Conservation (phyloP, 345 rosid species). For the Gossypium raimondii region DNA sequence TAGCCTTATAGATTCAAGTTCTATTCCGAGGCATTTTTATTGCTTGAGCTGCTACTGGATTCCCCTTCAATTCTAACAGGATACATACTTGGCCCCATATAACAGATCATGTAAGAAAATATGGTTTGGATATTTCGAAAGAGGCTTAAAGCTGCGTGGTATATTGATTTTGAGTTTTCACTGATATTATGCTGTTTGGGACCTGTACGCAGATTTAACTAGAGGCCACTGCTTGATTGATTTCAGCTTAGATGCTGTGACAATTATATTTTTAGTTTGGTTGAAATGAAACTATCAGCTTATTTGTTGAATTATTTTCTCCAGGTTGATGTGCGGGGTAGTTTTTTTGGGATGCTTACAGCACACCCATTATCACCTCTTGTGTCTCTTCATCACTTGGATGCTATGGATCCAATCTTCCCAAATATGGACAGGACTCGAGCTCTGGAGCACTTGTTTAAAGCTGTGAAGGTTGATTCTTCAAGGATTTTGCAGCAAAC, state of each 20-base stretch:
- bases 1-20: background rate
- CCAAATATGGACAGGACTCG: conserved; percentile 52
- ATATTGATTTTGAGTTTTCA: background rate
- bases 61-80: background rate
- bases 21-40: background rate
- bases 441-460: conserved; percentile 53
- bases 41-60: background rate
- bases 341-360: conserved; percentile 68
- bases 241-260: background rate
- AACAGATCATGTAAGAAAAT: background rate
- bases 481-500: conserved; percentile 75
- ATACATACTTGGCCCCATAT: background rate
- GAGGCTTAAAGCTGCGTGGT: background rate
- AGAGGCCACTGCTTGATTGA: background rate
- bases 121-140: background rate
- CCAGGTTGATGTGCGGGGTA: conserved; percentile 84
- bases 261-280: background rate
- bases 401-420: conserved; percentile 71
- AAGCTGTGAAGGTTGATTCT: conserved; percentile 59
- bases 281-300: conserved; percentile 6
- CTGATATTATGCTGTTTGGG: background rate
- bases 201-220: background rate
- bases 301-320: conserved; percentile 7
- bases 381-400: conserved; percentile 88
- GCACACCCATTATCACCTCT: conserved; percentile 79